Base-by-base conservation (phyloP, 2,329 filamentous ascomycete species). In the Coniella vitis region DNA sequence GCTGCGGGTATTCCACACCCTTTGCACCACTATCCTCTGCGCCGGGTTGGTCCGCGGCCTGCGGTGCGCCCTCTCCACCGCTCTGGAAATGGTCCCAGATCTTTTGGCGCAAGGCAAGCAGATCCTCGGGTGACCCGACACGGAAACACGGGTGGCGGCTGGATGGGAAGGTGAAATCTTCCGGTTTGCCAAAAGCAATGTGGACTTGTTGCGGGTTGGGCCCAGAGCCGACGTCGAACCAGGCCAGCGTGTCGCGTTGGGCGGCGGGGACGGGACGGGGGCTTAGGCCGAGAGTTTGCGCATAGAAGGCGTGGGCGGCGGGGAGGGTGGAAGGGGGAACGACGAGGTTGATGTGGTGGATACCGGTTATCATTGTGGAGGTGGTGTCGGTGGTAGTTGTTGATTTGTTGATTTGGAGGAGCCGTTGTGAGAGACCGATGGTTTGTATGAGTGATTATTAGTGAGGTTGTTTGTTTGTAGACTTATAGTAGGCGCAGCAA, bases 121-220 rank as follows among this genome's bases (percentile, higher is more conserved):
- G 61, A n/a, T 68, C 68, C 22, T 78, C 73, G 1, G 57, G 61
- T 12, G 66, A 71, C 1, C 61, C 68, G 2, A 83, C 56, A 34
- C 68, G 70, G 56, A 84, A 83, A 61, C 80, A 84, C 3, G 78
- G 76, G 56, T 84, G 80, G 2, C 76, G 68, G 2, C 65, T 64
- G 1, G 73, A 72, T 4, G 65, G 61, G 39, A 54, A 41, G 20
- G 58, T 55, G 48, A 65, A 65, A 44, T 65, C 60, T 7, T 49
- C 47, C 7, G 60, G 57, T 1, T 65, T 57, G 0, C 73, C 75
- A 47, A 70, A 66, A 0, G 73, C 73, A 43, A 82, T 62, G 57
- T 82, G 78, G 13, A 83, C 67, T 63, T 81, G 76, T 58, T 81
- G 70, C 7, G 62, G 62, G 3, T 29, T 5, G 5, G 25, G 25